Percentiles rank a stretch among this genome's conserved stretches.
Conservation (phyloP, 352 stramenopile genomes). For the Pythium angustatum region DNA sequence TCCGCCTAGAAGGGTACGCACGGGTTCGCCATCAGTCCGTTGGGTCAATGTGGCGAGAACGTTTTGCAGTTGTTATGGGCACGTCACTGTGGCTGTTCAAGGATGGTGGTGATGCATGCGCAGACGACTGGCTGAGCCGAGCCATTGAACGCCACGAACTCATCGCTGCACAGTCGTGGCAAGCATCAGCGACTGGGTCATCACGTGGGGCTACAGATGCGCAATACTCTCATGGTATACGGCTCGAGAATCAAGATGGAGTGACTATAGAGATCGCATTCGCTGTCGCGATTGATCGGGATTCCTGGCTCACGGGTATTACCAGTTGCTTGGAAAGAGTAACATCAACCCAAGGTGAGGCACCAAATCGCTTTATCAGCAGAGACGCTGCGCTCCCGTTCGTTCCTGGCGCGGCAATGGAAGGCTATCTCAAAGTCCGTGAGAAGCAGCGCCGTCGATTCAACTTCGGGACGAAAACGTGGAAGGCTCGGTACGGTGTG, state of each 20-base stretch:
- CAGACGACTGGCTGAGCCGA: conserved; percentile 26
- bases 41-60: conserved; percentile 29
- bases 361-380: conserved; percentile 15
- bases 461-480: conserved; percentile 18
- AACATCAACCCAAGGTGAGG: neutral
- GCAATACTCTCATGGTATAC: conserved; percentile 40
- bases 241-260: conserved; percentile 59
- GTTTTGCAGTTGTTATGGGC: conserved; percentile 23
- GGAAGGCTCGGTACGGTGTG: conserved; percentile 69
- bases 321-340: neutral
- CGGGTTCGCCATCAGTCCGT: conserved; percentile 31
- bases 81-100: conserved; percentile 30
- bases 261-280: conserved; percentile 63
- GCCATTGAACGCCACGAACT: conserved; percentile 59
- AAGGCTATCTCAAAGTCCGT: conserved; percentile 64
- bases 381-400: conserved; percentile 58
- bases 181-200: neutral
- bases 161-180: conserved; percentile 34
- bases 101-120: conserved; percentile 34
- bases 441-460: conserved; percentile 20
- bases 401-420: conserved; percentile 62
- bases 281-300: conserved; percentile 34
- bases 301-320: conserved; percentile 29
- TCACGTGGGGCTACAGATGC: neutral
- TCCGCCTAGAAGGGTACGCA: conserved; percentile 26